Conservation (phyloP, 768 basidiomycete genomes). For the Tulasnella sp. region DNA sequence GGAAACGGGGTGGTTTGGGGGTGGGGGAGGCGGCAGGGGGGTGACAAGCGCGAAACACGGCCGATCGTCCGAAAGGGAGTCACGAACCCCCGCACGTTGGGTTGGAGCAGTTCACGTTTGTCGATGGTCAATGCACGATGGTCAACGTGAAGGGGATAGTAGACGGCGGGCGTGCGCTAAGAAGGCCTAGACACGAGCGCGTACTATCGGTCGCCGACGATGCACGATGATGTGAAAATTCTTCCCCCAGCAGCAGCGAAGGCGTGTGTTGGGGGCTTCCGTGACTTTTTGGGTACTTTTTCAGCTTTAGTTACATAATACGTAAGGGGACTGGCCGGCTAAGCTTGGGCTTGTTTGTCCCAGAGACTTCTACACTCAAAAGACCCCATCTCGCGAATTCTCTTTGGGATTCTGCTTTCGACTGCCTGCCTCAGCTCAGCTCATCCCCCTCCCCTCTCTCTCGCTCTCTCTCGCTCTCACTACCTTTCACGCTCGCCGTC, state of each 20-base stretch:
- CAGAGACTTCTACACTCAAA: background rate
- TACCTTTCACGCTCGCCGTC: background rate
- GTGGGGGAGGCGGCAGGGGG: background rate
- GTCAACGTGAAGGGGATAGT: background rate
- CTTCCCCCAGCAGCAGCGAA: background rate
- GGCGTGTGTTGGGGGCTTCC: background rate
- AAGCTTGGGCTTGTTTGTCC: background rate
- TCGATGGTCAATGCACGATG: background rate
- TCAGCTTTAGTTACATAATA: slow-evolving; percentile 2
- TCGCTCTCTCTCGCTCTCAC: background rate
- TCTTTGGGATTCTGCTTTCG: slow-evolving; percentile 9
- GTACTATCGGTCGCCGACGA: background rate
- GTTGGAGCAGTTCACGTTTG: background rate
- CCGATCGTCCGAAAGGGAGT: slow-evolving; percentile 6
- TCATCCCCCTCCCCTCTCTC: background rate
- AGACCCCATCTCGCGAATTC: background rate
- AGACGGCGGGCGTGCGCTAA: background rate
- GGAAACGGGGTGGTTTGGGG: background rate
- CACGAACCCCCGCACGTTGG: background rate
- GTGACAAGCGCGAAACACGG: background rate
- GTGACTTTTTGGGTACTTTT: background rate
- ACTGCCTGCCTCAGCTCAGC: slow-evolving; percentile 1
- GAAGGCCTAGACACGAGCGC: background rate
- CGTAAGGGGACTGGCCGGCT: background rate
- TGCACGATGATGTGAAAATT: background rate